A percentile compares a stretch with the other conserved stretches of the same genome.
These are phyloP conservation scores for Lenwebbia sp. DNA, from an alignment of 345 rosid genomes.

Conservation along the genomic window DNA sequence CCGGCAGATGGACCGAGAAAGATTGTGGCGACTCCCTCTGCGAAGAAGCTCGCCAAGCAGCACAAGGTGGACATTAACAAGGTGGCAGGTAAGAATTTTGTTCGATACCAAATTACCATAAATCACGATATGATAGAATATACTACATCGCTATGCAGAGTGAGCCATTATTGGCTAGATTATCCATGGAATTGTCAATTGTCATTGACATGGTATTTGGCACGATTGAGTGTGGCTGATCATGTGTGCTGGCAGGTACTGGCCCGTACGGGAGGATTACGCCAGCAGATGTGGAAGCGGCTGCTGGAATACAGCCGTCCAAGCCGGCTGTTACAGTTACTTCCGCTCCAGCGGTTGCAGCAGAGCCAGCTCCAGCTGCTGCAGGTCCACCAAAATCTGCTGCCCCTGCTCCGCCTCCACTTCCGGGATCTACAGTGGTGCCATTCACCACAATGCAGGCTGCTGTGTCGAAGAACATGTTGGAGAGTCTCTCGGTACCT, in stretches of 20 bases:
- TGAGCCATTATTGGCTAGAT: background rate
- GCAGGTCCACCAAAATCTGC: background rate
- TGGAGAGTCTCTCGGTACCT: conserved; percentile 78
- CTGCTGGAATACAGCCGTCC: conserved; percentile 60
- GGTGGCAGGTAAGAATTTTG: conserved; percentile 27
- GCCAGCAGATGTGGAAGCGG: conserved; percentile 66
- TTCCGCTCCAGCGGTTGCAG: conserved; percentile 13
- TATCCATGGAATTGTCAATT: background rate
- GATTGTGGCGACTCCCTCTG: conserved; percentile 62
- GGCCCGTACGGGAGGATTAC: conserved; percentile 83
- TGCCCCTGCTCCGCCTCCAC: conserved; percentile 6
- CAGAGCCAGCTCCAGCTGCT: conserved; percentile 10
- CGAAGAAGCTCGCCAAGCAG: conserved; percentile 87
- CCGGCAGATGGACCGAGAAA: conserved; percentile 33
- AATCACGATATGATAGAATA: background rate
- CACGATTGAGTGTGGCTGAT: background rate
- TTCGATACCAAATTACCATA: background rate
- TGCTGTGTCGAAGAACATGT: conserved; percentile 82
- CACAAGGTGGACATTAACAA: conserved; percentile 69
- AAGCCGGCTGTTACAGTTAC: conserved; percentile 23
- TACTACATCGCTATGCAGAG: background rate
- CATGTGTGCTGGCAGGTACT: conserved; percentile 23
- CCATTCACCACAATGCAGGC: conserved; percentile 89
- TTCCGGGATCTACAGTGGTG: conserved; percentile 65
- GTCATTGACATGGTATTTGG: background rate